Evolutionary conservation across 371 early-diverging fungal species (phyloP).

Genomic region (Mortierella sp.): DNA sequence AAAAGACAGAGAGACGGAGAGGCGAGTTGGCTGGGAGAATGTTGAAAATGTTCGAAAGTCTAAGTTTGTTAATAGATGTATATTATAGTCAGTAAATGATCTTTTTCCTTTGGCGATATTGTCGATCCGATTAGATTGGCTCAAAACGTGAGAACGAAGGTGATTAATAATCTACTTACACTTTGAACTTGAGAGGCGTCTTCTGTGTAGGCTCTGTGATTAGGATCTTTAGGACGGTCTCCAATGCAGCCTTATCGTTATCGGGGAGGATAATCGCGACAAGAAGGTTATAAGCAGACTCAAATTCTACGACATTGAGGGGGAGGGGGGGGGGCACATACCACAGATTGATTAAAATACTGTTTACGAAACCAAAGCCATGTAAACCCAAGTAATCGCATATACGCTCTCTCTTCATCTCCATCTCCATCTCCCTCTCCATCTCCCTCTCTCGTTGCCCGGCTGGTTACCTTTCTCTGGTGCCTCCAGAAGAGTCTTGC

Average conservation of each 20-base stretch:
- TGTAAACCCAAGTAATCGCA: neutral
- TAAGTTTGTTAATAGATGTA: constrained; percentile 30
- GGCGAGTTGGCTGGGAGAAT: constrained; percentile 73
- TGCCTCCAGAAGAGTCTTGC: constrained; percentile 69
- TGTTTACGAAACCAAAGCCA: no score
- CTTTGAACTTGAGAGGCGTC: constrained; percentile 58
- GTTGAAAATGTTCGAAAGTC: constrained; percentile 88
- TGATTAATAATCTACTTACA: constrained; percentile 27
- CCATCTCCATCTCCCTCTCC: neutral
- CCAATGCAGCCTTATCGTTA: constrained; percentile 29
- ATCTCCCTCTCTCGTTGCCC: neutral
- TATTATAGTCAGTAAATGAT: no score
- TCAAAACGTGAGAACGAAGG: neutral
- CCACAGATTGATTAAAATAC: neutral
- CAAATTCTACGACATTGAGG: constrained; percentile 67
- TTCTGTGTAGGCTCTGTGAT: constrained; percentile 47
- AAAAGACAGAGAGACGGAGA: constrained; percentile 80
- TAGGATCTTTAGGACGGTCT: constrained; percentile 28
- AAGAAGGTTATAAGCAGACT: constrained; percentile 78
- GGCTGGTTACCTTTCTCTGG: constrained; percentile 68
- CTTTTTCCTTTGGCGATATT: no score
- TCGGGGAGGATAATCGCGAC: constrained; percentile 66
- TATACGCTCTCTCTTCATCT: neutral
- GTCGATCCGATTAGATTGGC: neutral
- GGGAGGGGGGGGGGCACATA: neutral